Percentiles rank a stretch among this genome's conserved stretches.
These are phyloP conservation scores for Cladosporium phlei DNA, from an alignment of 2,329 filamentous ascomycete species.

Conservation along the genomic window DNA sequence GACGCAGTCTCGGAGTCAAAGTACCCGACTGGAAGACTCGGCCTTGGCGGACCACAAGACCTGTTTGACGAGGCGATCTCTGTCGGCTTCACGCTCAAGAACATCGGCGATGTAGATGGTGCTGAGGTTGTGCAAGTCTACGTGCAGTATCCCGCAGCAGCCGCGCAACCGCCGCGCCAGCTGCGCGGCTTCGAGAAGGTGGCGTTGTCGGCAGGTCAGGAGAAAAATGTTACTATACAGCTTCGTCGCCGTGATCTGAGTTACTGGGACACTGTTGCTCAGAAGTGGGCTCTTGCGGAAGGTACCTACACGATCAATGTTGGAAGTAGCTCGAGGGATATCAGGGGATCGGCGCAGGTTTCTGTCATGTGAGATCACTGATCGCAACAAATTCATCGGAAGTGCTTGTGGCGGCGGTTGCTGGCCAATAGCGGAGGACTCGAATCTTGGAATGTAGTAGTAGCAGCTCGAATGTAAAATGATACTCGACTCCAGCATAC, in stretches of 20 bases:
- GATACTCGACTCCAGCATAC: too few relatives aligned
- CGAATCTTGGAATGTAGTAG: too few relatives aligned
- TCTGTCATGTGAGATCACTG: not conserved
- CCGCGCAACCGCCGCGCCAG: conserved; percentile 14
- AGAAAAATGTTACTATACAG: conserved; percentile 26
- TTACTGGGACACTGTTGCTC: conserved; percentile 37
- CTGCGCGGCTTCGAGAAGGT: conserved; percentile 39
- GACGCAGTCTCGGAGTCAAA: conserved; percentile 23
- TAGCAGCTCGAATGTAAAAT: too few relatives aligned
- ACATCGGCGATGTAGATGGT: conserved; percentile 52
- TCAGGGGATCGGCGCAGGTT: not conserved
- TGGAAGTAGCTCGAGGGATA: conserved; percentile 1
- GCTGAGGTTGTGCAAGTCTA: conserved; percentile 56
- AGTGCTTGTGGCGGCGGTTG: too few relatives aligned
- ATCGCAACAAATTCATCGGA: too few relatives aligned
- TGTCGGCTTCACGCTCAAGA: conserved; percentile 55
- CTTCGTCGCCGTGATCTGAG: conserved; percentile 39
- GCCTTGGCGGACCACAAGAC: conserved; percentile 33
- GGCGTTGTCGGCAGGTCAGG: conserved; percentile 20
- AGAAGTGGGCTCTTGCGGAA: conserved; percentile 33
- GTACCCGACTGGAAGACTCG: not conserved
- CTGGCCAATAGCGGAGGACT: too few relatives aligned
- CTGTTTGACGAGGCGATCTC: conserved; percentile 60
- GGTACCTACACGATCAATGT: not conserved
- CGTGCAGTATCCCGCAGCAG: conserved; percentile 24